Percentiles rank a stretch among this genome's conserved stretches.
Conservation (phyloP, 2,329 filamentous ascomycete species). For the Basipetospora chlamydospora region DNA sequence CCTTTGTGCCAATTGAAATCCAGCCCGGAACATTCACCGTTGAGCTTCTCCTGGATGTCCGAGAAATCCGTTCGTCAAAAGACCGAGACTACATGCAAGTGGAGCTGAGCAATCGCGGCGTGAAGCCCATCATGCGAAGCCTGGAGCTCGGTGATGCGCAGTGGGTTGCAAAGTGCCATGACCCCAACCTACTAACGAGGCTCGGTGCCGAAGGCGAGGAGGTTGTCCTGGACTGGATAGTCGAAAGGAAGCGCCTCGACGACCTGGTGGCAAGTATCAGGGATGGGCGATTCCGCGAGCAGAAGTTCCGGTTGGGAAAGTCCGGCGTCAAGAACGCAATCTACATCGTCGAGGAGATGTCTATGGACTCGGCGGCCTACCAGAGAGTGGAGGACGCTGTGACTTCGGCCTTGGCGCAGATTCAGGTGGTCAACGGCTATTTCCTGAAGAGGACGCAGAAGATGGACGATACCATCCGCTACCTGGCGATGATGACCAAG, state of each 20-base stretch:
- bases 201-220: conserved; percentile 51
- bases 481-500: conserved; percentile 57
- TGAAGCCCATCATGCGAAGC: conserved; percentile 50
- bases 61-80: conserved; percentile 57
- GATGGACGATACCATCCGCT: conserved; percentile 65
- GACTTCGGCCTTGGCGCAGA: conserved; percentile 58
- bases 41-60: conserved; percentile 57
- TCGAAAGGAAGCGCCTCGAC: conserved; percentile 68
- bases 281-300: conserved; percentile 69
- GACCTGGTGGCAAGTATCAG: conserved; percentile 70
- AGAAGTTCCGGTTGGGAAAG: conserved; percentile 64
- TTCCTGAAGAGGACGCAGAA: conserved; percentile 64
- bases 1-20: conserved; percentile 45
- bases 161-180: conserved; percentile 63
- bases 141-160: conserved; percentile 62
- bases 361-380: conserved; percentile 38
- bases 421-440: conserved; percentile 64
- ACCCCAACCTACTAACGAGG: conserved; percentile 37
- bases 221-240: conserved; percentile 64
- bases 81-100: conserved; percentile 67
- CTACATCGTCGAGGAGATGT: conserved; percentile 64
- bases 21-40: conserved; percentile 54
- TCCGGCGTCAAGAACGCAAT: conserved; percentile 64
- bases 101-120: conserved; percentile 51
- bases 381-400: conserved; percentile 51